Evolutionary conservation across 257 asterid species (phyloP).

Genomic region (Solanum neorickii): DNA sequence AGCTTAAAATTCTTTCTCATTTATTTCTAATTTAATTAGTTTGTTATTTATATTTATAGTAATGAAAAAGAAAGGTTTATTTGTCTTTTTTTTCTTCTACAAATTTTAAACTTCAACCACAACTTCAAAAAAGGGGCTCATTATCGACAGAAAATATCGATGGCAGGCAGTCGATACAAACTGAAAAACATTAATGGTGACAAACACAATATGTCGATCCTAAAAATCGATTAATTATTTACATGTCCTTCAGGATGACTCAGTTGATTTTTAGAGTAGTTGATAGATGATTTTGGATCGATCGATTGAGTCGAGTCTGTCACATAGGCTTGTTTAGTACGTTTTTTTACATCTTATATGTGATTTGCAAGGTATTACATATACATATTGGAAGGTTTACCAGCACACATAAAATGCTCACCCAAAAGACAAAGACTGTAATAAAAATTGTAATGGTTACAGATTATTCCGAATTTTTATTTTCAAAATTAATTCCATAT

Average conservation of each 20-base stretch:
- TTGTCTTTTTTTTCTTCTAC: background rate
- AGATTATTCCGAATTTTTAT: too few species aligned
- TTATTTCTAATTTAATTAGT: background rate
- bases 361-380: background rate
- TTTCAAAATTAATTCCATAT: background rate
- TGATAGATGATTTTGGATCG: background rate
- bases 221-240: too few species aligned
- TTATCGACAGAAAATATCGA: background rate
- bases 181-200: background rate
- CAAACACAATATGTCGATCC: background rate
- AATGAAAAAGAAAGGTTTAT: background rate
- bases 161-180: background rate
- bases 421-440: background rate
- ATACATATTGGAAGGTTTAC: background rate
- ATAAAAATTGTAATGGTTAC: rapidly evolving
- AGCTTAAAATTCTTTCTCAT: background rate
- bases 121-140: background rate
- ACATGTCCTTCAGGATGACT: too few species aligned
- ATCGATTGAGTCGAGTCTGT: background rate
- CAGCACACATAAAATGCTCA: background rate
- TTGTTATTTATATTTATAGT: background rate
- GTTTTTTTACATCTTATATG: background rate
- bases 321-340: too few species aligned
- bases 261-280: too few species aligned
- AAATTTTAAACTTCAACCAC: background rate